Conservation (phyloP, 495 filamentous ascomycete species). For the Melanomma pulvis-pyrius region DNA sequence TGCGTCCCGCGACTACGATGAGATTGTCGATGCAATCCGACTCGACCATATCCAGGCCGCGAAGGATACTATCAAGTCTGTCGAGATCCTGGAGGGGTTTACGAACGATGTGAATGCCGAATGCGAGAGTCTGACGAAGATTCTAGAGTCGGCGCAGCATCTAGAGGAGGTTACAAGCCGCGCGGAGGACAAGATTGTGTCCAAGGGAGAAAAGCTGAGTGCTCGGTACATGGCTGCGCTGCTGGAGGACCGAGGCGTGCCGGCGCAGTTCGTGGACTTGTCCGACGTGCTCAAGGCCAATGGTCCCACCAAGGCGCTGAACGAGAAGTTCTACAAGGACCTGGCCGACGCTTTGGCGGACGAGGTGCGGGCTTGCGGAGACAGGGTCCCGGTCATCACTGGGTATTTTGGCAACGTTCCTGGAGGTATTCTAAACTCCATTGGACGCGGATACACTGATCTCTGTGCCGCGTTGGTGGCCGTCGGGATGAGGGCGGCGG, state of each 20-base stretch:
- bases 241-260: constrained; percentile 73
- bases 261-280: constrained; percentile 85
- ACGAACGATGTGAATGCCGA: constrained; percentile 68
- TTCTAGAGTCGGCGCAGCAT: constrained; percentile 59
- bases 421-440: constrained; percentile 51
- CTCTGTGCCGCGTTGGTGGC: constrained; percentile 57
- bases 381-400: constrained; percentile 49
- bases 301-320: constrained; percentile 60
- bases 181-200: constrained; percentile 86
- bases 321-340: constrained; percentile 77
- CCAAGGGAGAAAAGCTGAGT: constrained; percentile 90
- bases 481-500: constrained; percentile 51
- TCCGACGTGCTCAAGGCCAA: constrained; percentile 71
- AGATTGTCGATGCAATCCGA: constrained; percentile 73
- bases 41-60: constrained; percentile 73
- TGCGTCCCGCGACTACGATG: constrained; percentile 63
- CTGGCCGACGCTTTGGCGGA: constrained; percentile 66
- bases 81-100: constrained; percentile 60
- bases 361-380: constrained; percentile 68
- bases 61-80: constrained; percentile 60
- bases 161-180: constrained; percentile 74
- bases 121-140: constrained; percentile 63
- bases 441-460: constrained; percentile 58
- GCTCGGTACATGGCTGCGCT: constrained; percentile 84
- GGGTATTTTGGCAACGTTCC: constrained; percentile 57